These are phyloP conservation scores for Schrenkiella parvula DNA, from an alignment of 345 rosid species.

Conservation along the genomic window DNA sequence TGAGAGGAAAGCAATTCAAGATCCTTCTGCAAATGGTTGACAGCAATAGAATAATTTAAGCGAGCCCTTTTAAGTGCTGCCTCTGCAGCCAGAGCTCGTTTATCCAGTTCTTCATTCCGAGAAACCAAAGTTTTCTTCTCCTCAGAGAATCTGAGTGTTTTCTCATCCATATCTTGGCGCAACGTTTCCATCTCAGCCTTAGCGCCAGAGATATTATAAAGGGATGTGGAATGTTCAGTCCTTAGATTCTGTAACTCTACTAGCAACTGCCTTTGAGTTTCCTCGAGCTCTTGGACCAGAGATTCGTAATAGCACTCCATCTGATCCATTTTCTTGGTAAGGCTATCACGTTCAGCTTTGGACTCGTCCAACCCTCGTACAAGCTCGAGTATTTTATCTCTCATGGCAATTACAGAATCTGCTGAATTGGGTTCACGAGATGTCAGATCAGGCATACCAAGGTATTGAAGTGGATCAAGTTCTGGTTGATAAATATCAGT, in stretches of 20 bases:
- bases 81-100: constrained; percentile 74
- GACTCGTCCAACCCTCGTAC: constrained; percentile 82
- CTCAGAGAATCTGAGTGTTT: constrained; percentile 53
- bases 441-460: constrained; percentile 52
- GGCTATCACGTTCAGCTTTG: constrained; percentile 78
- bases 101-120: constrained; percentile 72
- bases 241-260: constrained; percentile 88
- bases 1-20: constrained; percentile 88
- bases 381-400: constrained; percentile 76
- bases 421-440: constrained; percentile 58
- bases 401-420: constrained; percentile 55
- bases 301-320: constrained; percentile 99
- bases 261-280: constrained; percentile 87
- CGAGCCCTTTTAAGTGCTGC: constrained; percentile 95
- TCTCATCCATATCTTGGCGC: constrained; percentile 59
- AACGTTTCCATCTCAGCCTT: constrained; percentile 80
- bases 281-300: constrained; percentile 95
- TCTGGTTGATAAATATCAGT: constrained; percentile 74
- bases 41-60: constrained; percentile 90
- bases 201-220: constrained; percentile 62
- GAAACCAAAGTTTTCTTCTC: constrained; percentile 64
- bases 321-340: constrained; percentile 91
- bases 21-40: constrained; percentile 90
- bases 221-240: constrained; percentile 78
- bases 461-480: constrained; percentile 61